Percentiles rank a stretch among this genome's conserved stretches.
Conservation (phyloP, 1,284 basidiomycete species). For the Austroboletus olivaceoglutinosus region DNA sequence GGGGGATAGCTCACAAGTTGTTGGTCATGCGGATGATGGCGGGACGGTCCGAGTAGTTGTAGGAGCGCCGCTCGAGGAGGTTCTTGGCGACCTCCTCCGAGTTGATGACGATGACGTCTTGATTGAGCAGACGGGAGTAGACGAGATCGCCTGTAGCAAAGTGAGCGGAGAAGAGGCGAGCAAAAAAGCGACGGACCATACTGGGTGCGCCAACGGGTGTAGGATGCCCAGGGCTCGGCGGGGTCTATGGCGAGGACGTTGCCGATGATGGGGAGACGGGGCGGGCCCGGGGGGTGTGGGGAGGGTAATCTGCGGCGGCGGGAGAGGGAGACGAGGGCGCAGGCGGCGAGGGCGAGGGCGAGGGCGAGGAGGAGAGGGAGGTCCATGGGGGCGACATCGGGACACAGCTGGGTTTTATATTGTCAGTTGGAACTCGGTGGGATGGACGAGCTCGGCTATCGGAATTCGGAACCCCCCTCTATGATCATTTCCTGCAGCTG, state of each 20-base stretch:
- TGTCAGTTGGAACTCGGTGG: neutral
- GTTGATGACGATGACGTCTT: constrained; percentile 30
- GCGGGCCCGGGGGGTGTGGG: constrained; percentile 29
- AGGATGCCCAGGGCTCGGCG: constrained; percentile 25
- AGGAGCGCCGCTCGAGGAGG: constrained; percentile 30
- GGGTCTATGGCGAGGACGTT: constrained; percentile 25
- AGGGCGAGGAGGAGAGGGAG: constrained; percentile 9
- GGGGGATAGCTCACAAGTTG: constrained; percentile 22
- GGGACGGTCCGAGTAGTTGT: constrained; percentile 32
- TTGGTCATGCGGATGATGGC: constrained; percentile 27
- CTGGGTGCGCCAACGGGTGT: constrained; percentile 24
- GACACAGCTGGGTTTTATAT: constrained; percentile 6
- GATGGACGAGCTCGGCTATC: constrained; percentile 6
- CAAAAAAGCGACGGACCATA: constrained; percentile 16
- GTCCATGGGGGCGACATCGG: constrained; percentile 10
- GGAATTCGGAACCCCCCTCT: neutral
- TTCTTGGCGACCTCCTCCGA: constrained; percentile 28
- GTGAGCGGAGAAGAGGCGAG: neutral
- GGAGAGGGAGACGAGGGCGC: constrained; percentile 12
- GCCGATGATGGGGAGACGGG: constrained; percentile 26
- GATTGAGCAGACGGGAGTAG: constrained; percentile 29
- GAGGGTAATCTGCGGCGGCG: neutral
- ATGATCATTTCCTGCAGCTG: constrained; percentile 10
- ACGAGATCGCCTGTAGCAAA: constrained; percentile 21
- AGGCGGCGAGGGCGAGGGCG: neutral